A percentile compares a stretch with the other conserved stretches of the same genome.
These are phyloP conservation scores for Naganishia randhawae DNA, from an alignment of 768 basidiomycete genomes.

Conservation along the genomic window DNA sequence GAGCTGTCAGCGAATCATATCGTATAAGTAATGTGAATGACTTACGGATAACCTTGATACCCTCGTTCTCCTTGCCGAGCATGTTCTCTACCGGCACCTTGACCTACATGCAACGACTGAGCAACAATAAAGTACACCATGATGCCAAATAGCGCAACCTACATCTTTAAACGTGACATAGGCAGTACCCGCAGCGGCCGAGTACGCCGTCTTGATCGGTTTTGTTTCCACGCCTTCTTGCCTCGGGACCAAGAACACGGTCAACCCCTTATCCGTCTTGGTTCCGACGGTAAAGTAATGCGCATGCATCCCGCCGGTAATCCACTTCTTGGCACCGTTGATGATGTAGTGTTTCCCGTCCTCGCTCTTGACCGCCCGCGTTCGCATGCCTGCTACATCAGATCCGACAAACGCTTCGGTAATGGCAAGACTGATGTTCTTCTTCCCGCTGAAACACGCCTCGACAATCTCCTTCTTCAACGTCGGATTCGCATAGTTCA, in stretches of 20 bases:
- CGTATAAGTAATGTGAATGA: neutral
- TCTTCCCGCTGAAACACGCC: constrained; percentile 62
- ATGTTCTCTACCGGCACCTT: constrained; percentile 83
- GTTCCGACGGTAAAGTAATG: constrained; percentile 41
- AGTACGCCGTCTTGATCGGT: constrained; percentile 86
- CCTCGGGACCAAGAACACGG: constrained; percentile 80
- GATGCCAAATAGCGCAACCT: neutral
- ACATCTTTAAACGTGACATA: constrained; percentile 73
- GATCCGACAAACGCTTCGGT: constrained; percentile 77
- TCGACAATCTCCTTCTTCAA: constrained; percentile 64
- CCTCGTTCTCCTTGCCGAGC: constrained; percentile 72
- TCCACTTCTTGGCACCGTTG: constrained; percentile 81
- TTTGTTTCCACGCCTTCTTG: constrained; percentile 77
- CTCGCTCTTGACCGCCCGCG: constrained; percentile 70
- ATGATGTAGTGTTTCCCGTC: constrained; percentile 70
- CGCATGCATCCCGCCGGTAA: constrained; percentile 50
- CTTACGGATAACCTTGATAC: constrained; percentile 64
- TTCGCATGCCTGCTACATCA: constrained; percentile 69
- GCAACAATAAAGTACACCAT: neutral
- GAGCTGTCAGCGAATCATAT: neutral
- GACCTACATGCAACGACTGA: constrained; percentile 1
- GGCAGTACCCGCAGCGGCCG: constrained; percentile 73
- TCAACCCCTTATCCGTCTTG: constrained; percentile 61
- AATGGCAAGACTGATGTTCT: constrained; percentile 82
- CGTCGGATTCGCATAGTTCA: constrained; percentile 75